Conservation (phyloP, 2,329 filamentous ascomycete genomes). For the Phaeoacremonium minimum region DNA sequence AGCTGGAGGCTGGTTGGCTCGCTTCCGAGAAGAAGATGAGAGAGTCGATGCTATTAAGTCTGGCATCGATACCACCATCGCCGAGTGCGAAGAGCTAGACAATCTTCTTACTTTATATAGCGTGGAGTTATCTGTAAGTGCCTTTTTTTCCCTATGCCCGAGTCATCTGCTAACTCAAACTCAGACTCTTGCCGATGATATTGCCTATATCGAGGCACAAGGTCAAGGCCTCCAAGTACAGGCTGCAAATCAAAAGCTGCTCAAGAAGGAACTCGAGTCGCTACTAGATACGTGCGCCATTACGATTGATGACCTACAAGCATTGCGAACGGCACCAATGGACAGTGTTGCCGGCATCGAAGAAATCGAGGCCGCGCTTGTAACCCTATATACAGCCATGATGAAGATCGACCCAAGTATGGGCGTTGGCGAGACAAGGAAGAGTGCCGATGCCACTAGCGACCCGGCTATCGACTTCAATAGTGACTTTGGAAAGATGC, state of each 20-base stretch:
- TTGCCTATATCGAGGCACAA: conserved; percentile 95
- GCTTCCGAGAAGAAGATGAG: conserved; percentile 82
- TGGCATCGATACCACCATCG: conserved; percentile 84
- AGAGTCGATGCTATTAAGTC: conserved; percentile 81
- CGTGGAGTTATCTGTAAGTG: conserved; percentile 80
- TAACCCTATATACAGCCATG: conserved; percentile 88
- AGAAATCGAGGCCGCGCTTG: conserved; percentile 72
- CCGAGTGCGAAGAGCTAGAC: conserved; percentile 94
- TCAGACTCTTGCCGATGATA: conserved; percentile 89
- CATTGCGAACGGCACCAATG: conserved; percentile 69
- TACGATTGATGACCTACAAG: conserved; percentile 68
- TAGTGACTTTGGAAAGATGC: conserved; percentile 82
- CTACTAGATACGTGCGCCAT: conserved; percentile 91
- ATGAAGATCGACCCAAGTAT: conserved; percentile 85
- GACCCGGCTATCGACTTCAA: conserved; percentile 51
- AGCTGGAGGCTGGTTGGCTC: conserved; percentile 86
- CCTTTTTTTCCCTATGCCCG: not conserved
- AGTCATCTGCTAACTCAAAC: conserved; percentile 16
- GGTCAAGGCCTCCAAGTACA: conserved; percentile 96
- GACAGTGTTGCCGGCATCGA: conserved; percentile 67
- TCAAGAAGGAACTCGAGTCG: conserved; percentile 84
- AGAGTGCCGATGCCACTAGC: conserved; percentile 42
- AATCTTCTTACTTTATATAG: conserved; percentile 91
- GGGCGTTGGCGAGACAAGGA: conserved; percentile 44
- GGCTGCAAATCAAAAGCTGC: conserved; percentile 90